A percentile compares a stretch with the other conserved stretches of the same genome.
Evolutionary conservation across 2,329 filamentous ascomycete genomes (phyloP).

Genomic region (Pseudogymnoascus sp.): DNA sequence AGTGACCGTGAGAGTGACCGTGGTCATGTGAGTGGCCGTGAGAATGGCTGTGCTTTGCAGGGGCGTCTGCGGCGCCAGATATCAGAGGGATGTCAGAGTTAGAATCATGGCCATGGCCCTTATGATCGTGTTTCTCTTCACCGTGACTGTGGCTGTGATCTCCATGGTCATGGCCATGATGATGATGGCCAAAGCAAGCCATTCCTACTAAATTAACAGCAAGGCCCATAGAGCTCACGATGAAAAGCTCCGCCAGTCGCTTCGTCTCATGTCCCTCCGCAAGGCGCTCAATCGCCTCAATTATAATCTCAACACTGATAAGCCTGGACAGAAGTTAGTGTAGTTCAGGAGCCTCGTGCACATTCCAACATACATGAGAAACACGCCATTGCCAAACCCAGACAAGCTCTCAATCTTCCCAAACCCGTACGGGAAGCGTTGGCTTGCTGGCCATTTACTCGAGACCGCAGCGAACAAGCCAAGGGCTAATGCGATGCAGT

Average conservation of each 20-base stretch:
- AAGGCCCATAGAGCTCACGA: constrained; percentile 80
- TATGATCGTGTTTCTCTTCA: constrained; percentile 29
- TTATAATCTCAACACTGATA: constrained; percentile 91
- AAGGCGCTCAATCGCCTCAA: constrained; percentile 84
- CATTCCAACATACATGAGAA: constrained; percentile 62
- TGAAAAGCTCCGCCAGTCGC: constrained; percentile 73
- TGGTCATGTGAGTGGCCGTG: constrained; percentile 30
- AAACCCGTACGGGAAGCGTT: constrained; percentile 86
- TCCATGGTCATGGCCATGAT: constrained; percentile 33
- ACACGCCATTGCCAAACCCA: constrained; percentile 92
- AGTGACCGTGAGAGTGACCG: constrained; percentile 21
- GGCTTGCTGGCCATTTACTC: constrained; percentile 90
- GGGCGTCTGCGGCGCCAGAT: neutral
- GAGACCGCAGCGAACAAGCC: constrained; percentile 87
- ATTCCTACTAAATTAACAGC: constrained; percentile 89
- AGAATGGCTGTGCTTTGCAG: constrained; percentile 14
- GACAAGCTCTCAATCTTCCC: constrained; percentile 95
- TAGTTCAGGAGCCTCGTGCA: neutral
- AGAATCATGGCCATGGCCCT: neutral
- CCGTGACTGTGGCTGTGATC: constrained; percentile 23
- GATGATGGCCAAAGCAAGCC: constrained; percentile 36
- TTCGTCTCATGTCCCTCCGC: constrained; percentile 77
- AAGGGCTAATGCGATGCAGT: constrained; percentile 85
- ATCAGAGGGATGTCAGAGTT: constrained; percentile 7
- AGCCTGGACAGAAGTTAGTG: constrained; percentile 44